These are phyloP conservation scores for Plasmopara halstedii DNA, from an alignment of 352 stramenopile species.

Conservation along the genomic window DNA sequence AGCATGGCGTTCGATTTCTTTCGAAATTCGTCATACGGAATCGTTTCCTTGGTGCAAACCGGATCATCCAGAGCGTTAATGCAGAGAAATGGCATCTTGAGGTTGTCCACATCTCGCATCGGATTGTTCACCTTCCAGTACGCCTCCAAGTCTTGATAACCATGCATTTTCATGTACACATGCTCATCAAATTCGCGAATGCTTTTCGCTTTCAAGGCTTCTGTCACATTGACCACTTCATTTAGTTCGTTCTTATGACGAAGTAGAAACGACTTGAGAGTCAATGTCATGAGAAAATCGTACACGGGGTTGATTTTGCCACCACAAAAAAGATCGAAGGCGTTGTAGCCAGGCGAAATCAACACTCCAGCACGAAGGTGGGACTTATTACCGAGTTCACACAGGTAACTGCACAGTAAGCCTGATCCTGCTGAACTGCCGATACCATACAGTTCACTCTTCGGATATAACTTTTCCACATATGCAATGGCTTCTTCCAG, in stretches of 20 bases:
- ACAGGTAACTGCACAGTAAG: conserved; percentile 64
- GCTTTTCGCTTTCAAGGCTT: conserved; percentile 37
- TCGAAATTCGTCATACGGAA: conserved; percentile 50
- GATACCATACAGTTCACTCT: conserved; percentile 51
- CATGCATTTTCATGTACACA: conserved; percentile 79
- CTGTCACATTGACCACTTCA: conserved; percentile 37
- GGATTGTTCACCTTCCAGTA: conserved; percentile 77
- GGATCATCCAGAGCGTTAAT: conserved; percentile 76
- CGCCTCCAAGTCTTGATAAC: conserved; percentile 46
- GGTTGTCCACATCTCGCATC: conserved; percentile 49
- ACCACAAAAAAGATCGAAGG: conserved; percentile 61
- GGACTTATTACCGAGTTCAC: conserved; percentile 46
- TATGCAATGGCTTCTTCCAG: conserved; percentile 44
- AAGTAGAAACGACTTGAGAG: conserved; percentile 57
- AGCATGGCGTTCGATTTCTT: conserved; percentile 48
- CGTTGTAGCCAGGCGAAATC: conserved; percentile 73
- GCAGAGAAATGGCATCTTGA: conserved; percentile 53
- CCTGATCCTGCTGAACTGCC: conserved; percentile 68
- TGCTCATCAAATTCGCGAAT: conserved; percentile 69
- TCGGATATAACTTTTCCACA: conserved; percentile 39
- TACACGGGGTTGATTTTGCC: conserved; percentile 64
- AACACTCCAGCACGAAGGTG: conserved; percentile 48
- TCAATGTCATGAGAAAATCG: conserved; percentile 72
- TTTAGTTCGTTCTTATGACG: conserved; percentile 37
- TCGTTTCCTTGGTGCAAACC: conserved; percentile 68